These are phyloP conservation scores for Clathrospora elynae DNA, from an alignment of 2,329 filamentous ascomycete genomes.

Conservation along the genomic window DNA sequence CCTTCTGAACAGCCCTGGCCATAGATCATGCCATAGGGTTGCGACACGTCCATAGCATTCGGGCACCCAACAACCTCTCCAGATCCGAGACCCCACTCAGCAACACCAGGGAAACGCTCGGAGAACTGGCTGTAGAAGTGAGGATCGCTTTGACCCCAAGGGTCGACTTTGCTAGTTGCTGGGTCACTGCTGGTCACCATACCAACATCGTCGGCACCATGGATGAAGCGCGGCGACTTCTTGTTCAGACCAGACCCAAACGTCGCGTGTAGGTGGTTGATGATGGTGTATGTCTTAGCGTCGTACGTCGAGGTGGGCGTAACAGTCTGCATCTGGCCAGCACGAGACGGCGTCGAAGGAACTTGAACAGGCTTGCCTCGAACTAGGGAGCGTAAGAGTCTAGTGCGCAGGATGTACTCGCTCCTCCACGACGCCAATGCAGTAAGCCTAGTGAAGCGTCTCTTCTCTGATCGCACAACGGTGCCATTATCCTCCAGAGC, in stretches of 20 bases:
- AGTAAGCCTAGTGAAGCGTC: constrained; percentile 81
- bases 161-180: constrained; percentile 72
- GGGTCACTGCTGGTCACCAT: constrained; percentile 83
- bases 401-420: constrained; percentile 88
- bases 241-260: constrained; percentile 72
- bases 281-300: constrained; percentile 77
- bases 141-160: constrained; percentile 79
- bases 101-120: constrained; percentile 73
- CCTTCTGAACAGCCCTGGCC: constrained; percentile 88
- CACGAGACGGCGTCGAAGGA: constrained; percentile 58
- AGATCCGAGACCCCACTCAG: constrained; percentile 77
- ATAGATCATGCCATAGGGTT: constrained; percentile 79
- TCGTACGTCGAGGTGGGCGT: constrained; percentile 83
- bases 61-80: constrained; percentile 76
- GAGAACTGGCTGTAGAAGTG: constrained; percentile 77
- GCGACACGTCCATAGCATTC: constrained; percentile 90
- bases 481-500: constrained; percentile 45
- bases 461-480: constrained; percentile 69
- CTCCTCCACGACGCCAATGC: constrained; percentile 90
- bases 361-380: constrained; percentile 76
- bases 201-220: constrained; percentile 79
- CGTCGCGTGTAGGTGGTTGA: constrained; percentile 79
- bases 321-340: constrained; percentile 65
- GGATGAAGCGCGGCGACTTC: constrained; percentile 77
- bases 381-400: constrained; percentile 77